phyloP scores from a whole-genome alignment of 1,139 yeast genomes.

The Entelexis paramagnoliae region DNA sequence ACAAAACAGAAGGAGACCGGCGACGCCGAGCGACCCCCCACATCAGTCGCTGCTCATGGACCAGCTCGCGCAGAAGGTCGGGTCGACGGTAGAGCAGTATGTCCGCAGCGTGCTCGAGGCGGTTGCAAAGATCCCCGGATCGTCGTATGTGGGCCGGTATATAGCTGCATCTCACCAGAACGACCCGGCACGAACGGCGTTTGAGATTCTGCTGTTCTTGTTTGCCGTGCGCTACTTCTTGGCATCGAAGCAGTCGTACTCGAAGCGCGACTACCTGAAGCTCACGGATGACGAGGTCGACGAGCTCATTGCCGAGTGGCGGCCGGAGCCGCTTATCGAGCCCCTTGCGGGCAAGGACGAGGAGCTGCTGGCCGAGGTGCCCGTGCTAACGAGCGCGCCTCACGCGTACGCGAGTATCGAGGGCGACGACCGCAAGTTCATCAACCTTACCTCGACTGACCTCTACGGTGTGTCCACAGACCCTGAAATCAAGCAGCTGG shows the following conservation, averaged over 20 bases:
- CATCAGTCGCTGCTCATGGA: conserved; percentile 18
- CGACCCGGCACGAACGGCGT: conserved; percentile 82
- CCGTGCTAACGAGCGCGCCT: conserved; percentile 51
- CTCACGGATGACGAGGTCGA: conserved; percentile 63
- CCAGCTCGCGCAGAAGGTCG: conserved; percentile 23
- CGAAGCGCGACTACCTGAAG: conserved; percentile 59
- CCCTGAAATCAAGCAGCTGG: conserved; percentile 43
- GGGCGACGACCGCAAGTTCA: conserved; percentile 25
- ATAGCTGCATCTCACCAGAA: conserved; percentile 82
- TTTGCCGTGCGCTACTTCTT: conserved; percentile 81
- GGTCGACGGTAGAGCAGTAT: conserved; percentile 26
- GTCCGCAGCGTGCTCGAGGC: conserved; percentile 25
- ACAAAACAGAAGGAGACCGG: conserved; percentile 1
- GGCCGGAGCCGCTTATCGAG: conserved; percentile 69
- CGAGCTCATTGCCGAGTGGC: conserved; percentile 82
- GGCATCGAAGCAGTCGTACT: conserved; percentile 68
- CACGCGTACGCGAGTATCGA: conserved; percentile 41
- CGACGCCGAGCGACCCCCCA: not conserved
- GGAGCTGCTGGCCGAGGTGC: conserved; percentile 53
- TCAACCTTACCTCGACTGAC: conserved; percentile 34
- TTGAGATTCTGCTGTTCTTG: conserved; percentile 68
- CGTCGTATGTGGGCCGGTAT: conserved; percentile 61
- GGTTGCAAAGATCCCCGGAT: conserved; percentile 56
- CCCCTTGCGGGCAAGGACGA: conserved; percentile 44
- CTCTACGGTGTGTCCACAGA: conserved; percentile 55